Conservation (phyloP, 2,329 filamentous ascomycete genomes). For the Fusarium sp. region DNA sequence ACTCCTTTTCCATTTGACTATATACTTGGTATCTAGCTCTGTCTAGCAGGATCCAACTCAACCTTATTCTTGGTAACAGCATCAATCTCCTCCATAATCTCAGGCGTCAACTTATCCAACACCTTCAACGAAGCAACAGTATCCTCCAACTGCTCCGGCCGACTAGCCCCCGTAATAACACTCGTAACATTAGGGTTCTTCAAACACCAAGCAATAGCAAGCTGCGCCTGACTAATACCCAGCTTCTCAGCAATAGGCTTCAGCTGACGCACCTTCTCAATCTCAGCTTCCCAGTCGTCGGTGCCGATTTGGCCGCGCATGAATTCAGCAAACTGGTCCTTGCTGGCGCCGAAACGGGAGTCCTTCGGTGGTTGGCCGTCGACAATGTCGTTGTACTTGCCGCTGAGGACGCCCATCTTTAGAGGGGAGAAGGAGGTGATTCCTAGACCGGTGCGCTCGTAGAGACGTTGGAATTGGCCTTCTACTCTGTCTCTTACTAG, state of each 20-base stretch:
- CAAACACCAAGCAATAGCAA: conserved; percentile 65
- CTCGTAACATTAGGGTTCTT: conserved; percentile 65
- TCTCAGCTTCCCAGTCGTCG: conserved; percentile 64
- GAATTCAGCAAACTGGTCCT: conserved; percentile 66
- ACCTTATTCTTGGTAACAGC: conserved; percentile 52
- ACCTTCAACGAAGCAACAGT: conserved; percentile 61
- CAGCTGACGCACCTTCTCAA: conserved; percentile 58
- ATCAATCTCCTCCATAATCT: conserved; percentile 64
- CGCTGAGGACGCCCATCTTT: conserved; percentile 67
- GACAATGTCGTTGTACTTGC: conserved; percentile 71
- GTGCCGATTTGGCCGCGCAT: conserved; percentile 57
- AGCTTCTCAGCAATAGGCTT: conserved; percentile 67
- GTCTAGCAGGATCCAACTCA: conserved; percentile 41
- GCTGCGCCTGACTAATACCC: conserved; percentile 62
- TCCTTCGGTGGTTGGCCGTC: conserved; percentile 62
- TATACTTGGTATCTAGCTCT: conserved; percentile 17
- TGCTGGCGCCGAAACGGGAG: conserved; percentile 68
- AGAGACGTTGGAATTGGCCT: conserved; percentile 70
- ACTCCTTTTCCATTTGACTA: not conserved
- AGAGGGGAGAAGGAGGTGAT: conserved; percentile 72
- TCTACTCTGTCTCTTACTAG: conserved; percentile 71
- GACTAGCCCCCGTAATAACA: conserved; percentile 64
- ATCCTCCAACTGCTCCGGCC: conserved; percentile 63
- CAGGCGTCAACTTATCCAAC: conserved; percentile 60
- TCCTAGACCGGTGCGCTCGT: conserved; percentile 67